Base-by-base conservation (phyloP, 352 stramenopile genomes). In the Pythium oligandrum region DNA sequence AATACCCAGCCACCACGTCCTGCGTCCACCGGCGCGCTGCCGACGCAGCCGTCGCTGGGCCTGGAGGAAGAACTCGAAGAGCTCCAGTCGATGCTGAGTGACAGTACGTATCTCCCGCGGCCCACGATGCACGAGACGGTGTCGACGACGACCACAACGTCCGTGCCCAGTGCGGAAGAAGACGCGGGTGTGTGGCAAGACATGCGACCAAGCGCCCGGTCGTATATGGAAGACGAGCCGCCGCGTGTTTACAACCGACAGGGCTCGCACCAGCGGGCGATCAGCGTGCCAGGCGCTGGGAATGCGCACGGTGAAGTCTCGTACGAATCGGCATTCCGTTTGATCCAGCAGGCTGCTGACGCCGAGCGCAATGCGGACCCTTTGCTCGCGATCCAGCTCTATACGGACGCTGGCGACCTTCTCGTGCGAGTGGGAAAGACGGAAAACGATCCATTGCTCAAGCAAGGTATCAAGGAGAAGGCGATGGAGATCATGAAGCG, bases 311-410 rank as follows among this genome's bases (percentile, higher is more conserved):
- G 57, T 6, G 56, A 70, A 11, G 59, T 69, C 36, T 68, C 71
- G 45, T 77, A 77, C 50, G 67, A 80, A 48, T 63, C 64, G 3
- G 71, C 71, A 4, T 80, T 80, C 48, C 71, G 71, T 4, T 53
- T 80, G 38, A 73, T 80, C 33, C 67, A 80, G 44, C 64, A 71
- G 39, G 71, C 71, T n/a, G 68, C 65, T 11, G 67, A 80, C 6
- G 65, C 68, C 12, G 71, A 77, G 47, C 64, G 59, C 30, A 53
- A 50, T 39, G 68, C 53, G 3, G 60, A 75, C 33, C 64, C 71
- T 4, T 30, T 73, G 26, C 55, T 66, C 1, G 67, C 71, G n/a
- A 75, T 75, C 52, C 55, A 76, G 36, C 51, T 80, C 26, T 80
- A 80, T 45, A 63, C 60, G 10, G 65, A 77, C 30, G 71, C 71